These are phyloP conservation scores for Nosema muscidifuracis DNA, from an alignment of 371 early-diverging fungal genomes.

Conservation along the genomic window DNA sequence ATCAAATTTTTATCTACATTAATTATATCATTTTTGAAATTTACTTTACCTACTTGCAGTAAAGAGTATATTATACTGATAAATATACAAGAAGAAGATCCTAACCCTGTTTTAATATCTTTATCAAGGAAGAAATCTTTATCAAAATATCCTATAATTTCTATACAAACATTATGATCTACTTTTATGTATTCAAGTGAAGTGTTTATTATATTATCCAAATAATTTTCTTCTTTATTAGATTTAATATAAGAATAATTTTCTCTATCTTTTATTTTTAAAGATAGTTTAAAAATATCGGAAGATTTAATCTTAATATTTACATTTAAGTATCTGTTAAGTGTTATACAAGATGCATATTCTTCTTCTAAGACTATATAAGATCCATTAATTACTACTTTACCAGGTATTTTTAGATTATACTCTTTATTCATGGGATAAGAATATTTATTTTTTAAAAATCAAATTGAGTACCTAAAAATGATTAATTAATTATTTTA, in stretches of 20 bases:
- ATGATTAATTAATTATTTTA: no score
- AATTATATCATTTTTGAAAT: not conserved
- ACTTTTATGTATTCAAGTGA: not conserved
- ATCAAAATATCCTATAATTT: constrained; percentile 4
- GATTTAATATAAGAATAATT: not conserved
- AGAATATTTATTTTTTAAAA: no score
- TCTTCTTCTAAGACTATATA: constrained; percentile 35
- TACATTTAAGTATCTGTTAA: not conserved
- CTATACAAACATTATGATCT: not conserved
- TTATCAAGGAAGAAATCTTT: constrained; percentile 9
- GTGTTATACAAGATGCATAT: constrained; percentile 1
- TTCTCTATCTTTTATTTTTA: not conserved
- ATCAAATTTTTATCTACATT: not conserved
- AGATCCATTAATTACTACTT: constrained; percentile 36
- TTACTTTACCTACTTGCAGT: not conserved
- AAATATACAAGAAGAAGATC: constrained; percentile 19
- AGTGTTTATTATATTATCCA: not conserved
- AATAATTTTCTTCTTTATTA: not conserved
- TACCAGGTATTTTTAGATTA: constrained; percentile 32
- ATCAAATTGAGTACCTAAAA: no score
- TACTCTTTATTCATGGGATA: no score
- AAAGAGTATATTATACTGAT: constrained; percentile 13
- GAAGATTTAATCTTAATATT: not conserved
- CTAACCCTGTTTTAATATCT: constrained; percentile 27
- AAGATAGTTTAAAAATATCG: not conserved